Conservation (phyloP, 306 rosid genomes). For the Rubus idaeus region DNA sequence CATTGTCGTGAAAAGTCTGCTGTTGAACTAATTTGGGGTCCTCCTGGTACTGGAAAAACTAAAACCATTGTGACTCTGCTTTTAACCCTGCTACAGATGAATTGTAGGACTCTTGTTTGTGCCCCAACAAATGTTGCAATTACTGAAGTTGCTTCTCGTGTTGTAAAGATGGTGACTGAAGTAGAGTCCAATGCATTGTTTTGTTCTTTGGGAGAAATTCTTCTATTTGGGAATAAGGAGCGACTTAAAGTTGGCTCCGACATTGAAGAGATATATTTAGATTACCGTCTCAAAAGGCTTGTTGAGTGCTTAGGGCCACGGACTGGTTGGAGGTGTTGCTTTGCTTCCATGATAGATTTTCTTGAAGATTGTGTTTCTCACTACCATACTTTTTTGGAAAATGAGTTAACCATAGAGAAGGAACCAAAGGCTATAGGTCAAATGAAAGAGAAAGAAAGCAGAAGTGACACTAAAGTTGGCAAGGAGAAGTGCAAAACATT, state of each 20-base stretch:
- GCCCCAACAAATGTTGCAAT: constrained; percentile 81
- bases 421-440: constrained; percentile 3
- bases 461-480: constrained; percentile 19
- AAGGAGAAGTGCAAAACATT: constrained; percentile 38
- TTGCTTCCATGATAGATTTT: constrained; percentile 51
- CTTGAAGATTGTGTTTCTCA: constrained; percentile 62
- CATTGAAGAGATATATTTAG: constrained; percentile 54
- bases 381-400: constrained; percentile 52
- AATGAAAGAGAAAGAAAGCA: constrained; percentile 10
- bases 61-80: constrained; percentile 55
- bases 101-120: constrained; percentile 48
- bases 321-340: constrained; percentile 57
- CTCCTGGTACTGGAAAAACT: constrained; percentile 82
- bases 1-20: constrained; percentile 31
- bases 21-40: constrained; percentile 77
- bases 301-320: constrained; percentile 37
- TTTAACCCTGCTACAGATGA: constrained; percentile 36
- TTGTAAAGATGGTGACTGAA: constrained; percentile 46
- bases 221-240: constrained; percentile 68
- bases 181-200: constrained; percentile 24
- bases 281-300: constrained; percentile 56
- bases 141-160: constrained; percentile 52
- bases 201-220: constrained; percentile 54
- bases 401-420: constrained; percentile 29
- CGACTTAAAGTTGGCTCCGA: constrained; percentile 56